Conservation (phyloP, 352 stramenopile species). For the Plasmopara muralis region DNA sequence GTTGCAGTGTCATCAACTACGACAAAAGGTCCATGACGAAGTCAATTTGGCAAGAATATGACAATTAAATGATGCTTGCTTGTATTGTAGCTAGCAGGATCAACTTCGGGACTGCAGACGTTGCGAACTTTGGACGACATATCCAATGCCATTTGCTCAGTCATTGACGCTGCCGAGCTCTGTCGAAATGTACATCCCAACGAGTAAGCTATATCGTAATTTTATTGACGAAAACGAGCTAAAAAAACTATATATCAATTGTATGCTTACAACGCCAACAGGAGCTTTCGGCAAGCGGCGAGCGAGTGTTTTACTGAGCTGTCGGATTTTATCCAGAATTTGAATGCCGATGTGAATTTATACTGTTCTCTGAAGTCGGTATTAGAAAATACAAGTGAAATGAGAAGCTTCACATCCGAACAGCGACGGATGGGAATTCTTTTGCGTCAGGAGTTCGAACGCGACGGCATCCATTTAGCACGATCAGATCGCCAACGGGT, state of each 20-base stretch:
- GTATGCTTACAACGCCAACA: constrained; percentile 12
- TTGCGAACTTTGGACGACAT: constrained; percentile 89
- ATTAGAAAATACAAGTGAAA: constrained; percentile 42
- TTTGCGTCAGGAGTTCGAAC: constrained; percentile 91
- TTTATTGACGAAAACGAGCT: background rate
- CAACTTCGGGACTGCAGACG: constrained; percentile 53
- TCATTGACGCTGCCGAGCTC: constrained; percentile 94
- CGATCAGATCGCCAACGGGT: constrained; percentile 65
- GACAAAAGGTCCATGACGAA: constrained; percentile 37
- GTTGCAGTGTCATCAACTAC: constrained; percentile 44
- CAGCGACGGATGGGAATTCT: constrained; percentile 86
- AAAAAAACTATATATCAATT: background rate
- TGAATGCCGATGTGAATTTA: constrained; percentile 90
- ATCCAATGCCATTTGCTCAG: constrained; percentile 91
- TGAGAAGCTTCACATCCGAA: constrained; percentile 78
- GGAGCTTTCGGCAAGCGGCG: constrained; percentile 75
- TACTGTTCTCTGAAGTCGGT: constrained; percentile 82
- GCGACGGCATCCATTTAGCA: constrained; percentile 92
- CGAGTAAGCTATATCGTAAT: constrained; percentile 35
- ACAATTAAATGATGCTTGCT: background rate
- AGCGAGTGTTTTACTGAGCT: constrained; percentile 87
- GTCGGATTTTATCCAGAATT: constrained; percentile 91
- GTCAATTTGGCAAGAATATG: background rate
- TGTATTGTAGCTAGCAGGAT: constrained; percentile 36
- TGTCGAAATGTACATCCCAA: constrained; percentile 90